Base-by-base conservation (phyloP, 768 basidiomycete genomes). In the Vararia minispora region DNA sequence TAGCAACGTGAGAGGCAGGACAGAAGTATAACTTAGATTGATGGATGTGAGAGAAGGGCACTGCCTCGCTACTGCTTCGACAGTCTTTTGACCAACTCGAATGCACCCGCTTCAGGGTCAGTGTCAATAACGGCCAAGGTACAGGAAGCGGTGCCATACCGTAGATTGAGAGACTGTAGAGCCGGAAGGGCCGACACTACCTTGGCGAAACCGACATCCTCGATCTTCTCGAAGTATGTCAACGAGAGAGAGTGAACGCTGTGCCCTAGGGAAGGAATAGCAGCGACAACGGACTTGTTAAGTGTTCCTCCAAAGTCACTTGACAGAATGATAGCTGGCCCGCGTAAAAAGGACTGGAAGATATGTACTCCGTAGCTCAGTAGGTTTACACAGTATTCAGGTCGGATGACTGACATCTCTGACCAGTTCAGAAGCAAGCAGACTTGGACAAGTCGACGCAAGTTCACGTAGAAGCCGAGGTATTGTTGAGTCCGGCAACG, bases 1-100 rank as follows among this genome's bases (percentile, higher is more conserved):
- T 1, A 62, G 58, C 6, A 83, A 51, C 12, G 72, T 67, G 1
- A 46, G 40, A 0, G 78, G 72, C 2, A 70, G 55, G 4, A 68
- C 66, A 3, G 71, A 61, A 2, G 81, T 84, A 42, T 74, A 74
- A 47, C 68, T 79, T 25, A 82, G 52, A 46, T 83, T 81, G 33
- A 79, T 49, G 1, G 58, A 52, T 10, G 50, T 60, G 24, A 84
- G 61, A 12, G 49, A 50, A 11, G 49, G 58, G 45, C 76, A 76
- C 8, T 51, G 53, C 24, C 55, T 53, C 8, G 66, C 65, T 5
- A 61, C 57, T 3, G 64, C 68, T 10, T 63, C 56, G 25, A 66
- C 57, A 1, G 77, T 72, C 46, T 66, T 61, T 3, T 63, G 42
- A 5, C 71, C 68, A 9, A 72, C 78, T 51, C 72, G 74, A 8